Percentiles rank a stretch among this genome's conserved stretches.
Conservation (phyloP, 768 basidiomycete species). For the Mycena latifolia region DNA sequence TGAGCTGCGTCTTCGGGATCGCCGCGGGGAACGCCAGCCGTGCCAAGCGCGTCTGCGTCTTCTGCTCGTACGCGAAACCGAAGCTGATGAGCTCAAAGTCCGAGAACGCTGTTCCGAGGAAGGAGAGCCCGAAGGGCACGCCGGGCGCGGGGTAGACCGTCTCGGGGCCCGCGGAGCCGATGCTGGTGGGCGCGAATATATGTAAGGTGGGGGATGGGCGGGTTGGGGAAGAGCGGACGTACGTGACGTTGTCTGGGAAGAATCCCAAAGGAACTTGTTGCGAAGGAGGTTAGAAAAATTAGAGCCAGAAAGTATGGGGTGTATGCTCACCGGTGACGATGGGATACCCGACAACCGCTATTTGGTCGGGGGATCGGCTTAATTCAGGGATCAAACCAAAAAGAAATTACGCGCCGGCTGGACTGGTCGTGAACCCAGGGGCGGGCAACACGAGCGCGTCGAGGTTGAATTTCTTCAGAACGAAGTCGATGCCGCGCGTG, state of each 20-base stretch:
- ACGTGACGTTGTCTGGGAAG: slow-evolving; percentile 59
- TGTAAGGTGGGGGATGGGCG: background rate
- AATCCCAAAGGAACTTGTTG: slow-evolving; percentile 68
- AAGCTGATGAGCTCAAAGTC: slow-evolving; percentile 70
- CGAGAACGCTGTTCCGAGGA: slow-evolving; percentile 72
- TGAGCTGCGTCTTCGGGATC: slow-evolving; percentile 65
- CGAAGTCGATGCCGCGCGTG: slow-evolving; percentile 67
- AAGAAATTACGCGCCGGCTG: slow-evolving; percentile 48
- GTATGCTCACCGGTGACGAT: slow-evolving; percentile 66
- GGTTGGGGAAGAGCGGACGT: too few relatives aligned
- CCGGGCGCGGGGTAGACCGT: slow-evolving; percentile 65
- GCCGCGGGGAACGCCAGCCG: slow-evolving; percentile 64
- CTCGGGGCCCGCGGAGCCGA: slow-evolving; percentile 50
- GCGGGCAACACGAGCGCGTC: slow-evolving; percentile 67
- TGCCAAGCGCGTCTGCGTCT: slow-evolving; percentile 63
- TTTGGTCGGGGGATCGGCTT: slow-evolving; percentile 26
- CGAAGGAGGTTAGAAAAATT: slow-evolving; percentile 2
- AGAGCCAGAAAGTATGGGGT: background rate
- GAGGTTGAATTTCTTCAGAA: slow-evolving; percentile 57
- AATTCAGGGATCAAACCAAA: background rate
- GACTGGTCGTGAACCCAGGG: slow-evolving; percentile 50
- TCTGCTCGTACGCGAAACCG: slow-evolving; percentile 76
- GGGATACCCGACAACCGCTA: slow-evolving; percentile 73
- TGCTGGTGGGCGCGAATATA: slow-evolving; percentile 12
- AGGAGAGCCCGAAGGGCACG: slow-evolving; percentile 71